A percentile compares a stretch with the other conserved stretches of the same genome.
Evolutionary conservation across 2,329 filamentous ascomycete genomes (phyloP).

Genomic region (Xylariaceae sp.): DNA sequence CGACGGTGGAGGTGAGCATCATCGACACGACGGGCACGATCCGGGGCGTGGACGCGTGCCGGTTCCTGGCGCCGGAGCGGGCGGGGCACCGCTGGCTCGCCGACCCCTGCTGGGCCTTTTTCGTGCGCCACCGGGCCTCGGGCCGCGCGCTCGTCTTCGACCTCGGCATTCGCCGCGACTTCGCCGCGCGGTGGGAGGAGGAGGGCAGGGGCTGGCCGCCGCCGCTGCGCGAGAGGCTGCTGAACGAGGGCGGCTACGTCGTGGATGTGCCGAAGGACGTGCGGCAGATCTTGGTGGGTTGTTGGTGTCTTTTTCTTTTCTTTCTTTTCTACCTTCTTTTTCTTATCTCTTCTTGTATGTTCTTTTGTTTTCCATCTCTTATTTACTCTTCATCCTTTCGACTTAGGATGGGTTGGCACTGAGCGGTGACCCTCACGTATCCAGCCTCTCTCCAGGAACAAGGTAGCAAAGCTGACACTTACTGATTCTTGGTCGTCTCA

Average conservation of each 20-base stretch:
- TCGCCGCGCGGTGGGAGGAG: no score
- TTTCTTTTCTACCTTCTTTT: no score
- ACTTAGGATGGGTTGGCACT: no score
- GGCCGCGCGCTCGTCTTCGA: slow-evolving; percentile 19
- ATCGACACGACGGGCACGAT: slow-evolving; percentile 22
- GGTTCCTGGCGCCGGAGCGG: slow-evolving; percentile 22
- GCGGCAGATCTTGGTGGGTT: slow-evolving; percentile 14
- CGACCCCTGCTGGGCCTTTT: slow-evolving; percentile 13
- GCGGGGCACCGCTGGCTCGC: slow-evolving; percentile 22
- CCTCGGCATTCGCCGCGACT: slow-evolving; percentile 15
- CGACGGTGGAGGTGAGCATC: slow-evolving; percentile 26
- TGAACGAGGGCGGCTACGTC: slow-evolving; percentile 1
- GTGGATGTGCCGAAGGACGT: slow-evolving; percentile 11
- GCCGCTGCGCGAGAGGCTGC: neutral
- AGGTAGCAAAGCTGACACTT: no score
- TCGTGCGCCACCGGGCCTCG: slow-evolving; percentile 16
- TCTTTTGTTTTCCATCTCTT: no score
- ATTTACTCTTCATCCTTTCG: no score
- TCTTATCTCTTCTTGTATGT: no score
- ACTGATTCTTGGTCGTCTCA: no score
- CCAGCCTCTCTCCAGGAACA: no score
- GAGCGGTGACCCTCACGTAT: no score
- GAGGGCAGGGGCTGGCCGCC: no score
- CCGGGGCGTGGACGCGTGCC: slow-evolving; percentile 10
- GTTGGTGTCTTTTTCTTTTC: no score